These are phyloP conservation scores for Apiospora marii DNA, from an alignment of 2,329 filamentous ascomycete species.

Conservation along the genomic window DNA sequence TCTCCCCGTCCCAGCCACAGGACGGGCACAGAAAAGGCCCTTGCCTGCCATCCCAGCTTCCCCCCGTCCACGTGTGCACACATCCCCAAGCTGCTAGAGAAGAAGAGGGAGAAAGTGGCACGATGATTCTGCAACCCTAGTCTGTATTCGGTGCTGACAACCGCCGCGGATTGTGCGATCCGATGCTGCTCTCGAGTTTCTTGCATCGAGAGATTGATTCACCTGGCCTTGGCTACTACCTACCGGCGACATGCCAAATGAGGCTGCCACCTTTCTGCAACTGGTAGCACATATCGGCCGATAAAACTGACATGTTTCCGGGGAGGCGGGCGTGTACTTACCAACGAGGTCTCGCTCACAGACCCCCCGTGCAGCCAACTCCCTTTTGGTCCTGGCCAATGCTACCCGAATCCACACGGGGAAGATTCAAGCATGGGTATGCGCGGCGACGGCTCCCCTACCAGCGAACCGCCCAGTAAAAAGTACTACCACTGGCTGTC, in stretches of 20 bases:
- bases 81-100: not conserved
- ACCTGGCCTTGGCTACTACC: not conserved
- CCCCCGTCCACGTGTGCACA: slow-evolving; percentile 3
- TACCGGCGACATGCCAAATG: not conserved
- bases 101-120: slow-evolving; percentile 1
- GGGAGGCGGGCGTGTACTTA: not conserved
- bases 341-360: not conserved
- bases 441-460: not conserved
- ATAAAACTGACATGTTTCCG: slow-evolving; percentile 15
- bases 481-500: not conserved
- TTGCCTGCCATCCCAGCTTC: not conserved
- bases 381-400: not conserved
- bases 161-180: not conserved
- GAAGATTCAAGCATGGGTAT: slow-evolving; percentile 6
- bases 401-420: slow-evolving; percentile 11
- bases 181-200: not conserved
- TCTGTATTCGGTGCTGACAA: slow-evolving; percentile 9
- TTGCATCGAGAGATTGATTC: not conserved
- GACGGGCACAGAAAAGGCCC: not conserved
- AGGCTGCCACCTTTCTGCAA: not conserved
- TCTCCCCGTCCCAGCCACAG: not conserved
- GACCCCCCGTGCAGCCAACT: slow-evolving; percentile 7
- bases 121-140: not conserved
- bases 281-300: slow-evolving; percentile 6
- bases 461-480: slow-evolving; percentile 9